Conservation (phyloP, 1,139 yeast species). For the Debaryomyces sp. region DNA sequence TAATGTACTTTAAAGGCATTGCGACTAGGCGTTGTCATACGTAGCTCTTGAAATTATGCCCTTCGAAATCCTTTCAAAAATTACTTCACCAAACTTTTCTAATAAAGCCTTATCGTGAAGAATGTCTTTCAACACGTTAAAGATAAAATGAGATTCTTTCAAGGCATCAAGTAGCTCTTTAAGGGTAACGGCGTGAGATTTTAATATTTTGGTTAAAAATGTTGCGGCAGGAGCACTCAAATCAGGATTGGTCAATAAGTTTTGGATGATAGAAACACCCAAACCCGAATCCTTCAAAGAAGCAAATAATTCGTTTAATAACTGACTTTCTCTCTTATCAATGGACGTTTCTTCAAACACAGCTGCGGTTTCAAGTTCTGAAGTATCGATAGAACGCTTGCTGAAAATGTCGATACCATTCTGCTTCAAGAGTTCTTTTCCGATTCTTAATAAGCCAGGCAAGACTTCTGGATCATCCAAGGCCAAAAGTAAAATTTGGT, state of each 20-base stretch:
- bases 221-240: conserved; percentile 31
- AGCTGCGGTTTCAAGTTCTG: background rate
- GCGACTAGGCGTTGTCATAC: conserved; percentile 1
- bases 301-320: conserved; percentile 26
- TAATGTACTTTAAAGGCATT: too few relatives aligned
- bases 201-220: conserved; percentile 25
- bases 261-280: conserved; percentile 28
- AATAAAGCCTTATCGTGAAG: conserved; percentile 23
- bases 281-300: conserved; percentile 35
- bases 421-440: conserved; percentile 25
- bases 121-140: conserved; percentile 21
- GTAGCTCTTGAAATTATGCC: conserved; percentile 19
- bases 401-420: conserved; percentile 21
- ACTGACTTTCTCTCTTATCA: conserved; percentile 25
- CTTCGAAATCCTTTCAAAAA: conserved; percentile 21
- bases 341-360: conserved; percentile 5
- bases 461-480: conserved; percentile 30
- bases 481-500: conserved; percentile 27
- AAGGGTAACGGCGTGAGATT: conserved; percentile 27
- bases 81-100: conserved; percentile 20
- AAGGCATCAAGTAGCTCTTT: conserved; percentile 24
- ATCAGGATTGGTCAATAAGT: conserved; percentile 29
- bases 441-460: conserved; percentile 32
- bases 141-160: conserved; percentile 25
- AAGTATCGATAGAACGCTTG: conserved; percentile 8